A percentile compares a stretch with the other conserved stretches of the same genome.
These are phyloP conservation scores for Candida adriatica DNA, from an alignment of 805 yeast species.

Conservation along the genomic window DNA sequence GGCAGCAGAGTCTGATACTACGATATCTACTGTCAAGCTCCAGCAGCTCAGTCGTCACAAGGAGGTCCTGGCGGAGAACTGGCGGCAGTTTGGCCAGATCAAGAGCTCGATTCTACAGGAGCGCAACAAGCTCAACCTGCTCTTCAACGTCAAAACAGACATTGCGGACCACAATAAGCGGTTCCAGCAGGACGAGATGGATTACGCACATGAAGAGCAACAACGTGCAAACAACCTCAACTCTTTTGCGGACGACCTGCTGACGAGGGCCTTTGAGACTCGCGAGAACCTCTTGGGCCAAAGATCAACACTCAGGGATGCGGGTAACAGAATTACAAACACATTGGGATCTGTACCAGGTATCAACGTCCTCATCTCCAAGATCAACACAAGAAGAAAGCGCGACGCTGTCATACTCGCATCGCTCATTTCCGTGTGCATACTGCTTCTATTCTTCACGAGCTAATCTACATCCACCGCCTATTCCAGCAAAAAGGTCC, in stretches of 20 bases:
- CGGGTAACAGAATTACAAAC: conserved; percentile 55
- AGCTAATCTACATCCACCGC: too few species aligned
- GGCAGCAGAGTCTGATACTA: conserved; percentile 47
- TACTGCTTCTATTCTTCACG: conserved; percentile 53
- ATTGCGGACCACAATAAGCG: conserved; percentile 59
- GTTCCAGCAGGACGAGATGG: conserved; percentile 41
- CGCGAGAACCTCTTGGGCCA: conserved; percentile 79
- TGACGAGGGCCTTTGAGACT: conserved; percentile 83
- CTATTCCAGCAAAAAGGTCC: too few species aligned
- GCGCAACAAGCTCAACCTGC: conserved; percentile 65
- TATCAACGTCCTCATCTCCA: conserved; percentile 61
- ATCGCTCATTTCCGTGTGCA: conserved; percentile 61
- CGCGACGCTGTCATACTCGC: conserved; percentile 86
- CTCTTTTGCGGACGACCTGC: conserved; percentile 67
- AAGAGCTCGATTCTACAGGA: conserved; percentile 58
- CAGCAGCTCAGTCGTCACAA: conserved; percentile 81
- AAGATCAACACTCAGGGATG: conserved; percentile 52
- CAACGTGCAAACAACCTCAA: conserved; percentile 67
- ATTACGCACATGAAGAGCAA: conserved; percentile 74
- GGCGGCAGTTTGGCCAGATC: conserved; percentile 54
- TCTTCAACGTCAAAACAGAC: conserved; percentile 73
- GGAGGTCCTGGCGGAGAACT: conserved; percentile 68
- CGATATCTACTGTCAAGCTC: conserved; percentile 61
- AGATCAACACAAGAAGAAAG: conserved; percentile 82
- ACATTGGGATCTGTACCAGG: conserved; percentile 77